Conservation (phyloP, 108 stramenopile genomes). For the Fragilaria radians region DNA sequence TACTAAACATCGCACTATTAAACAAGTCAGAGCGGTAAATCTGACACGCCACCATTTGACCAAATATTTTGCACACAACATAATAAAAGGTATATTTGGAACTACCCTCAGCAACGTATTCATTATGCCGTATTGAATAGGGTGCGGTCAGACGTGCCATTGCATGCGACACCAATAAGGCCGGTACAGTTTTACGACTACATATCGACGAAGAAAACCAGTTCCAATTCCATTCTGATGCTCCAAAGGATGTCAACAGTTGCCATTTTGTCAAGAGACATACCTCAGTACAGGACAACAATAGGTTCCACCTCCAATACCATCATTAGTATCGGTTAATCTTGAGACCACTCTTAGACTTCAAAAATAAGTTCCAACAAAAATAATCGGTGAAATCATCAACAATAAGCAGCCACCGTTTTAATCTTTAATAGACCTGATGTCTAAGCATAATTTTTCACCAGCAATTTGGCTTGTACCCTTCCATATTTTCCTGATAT, state of each 20-base stretch:
- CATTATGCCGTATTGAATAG: constrained; percentile 42
- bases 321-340: too few species aligned
- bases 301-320: too few species aligned
- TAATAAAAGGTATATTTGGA: constrained; percentile 63
- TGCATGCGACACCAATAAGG: constrained; percentile 51
- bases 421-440: too few species aligned
- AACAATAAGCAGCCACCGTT: too few species aligned
- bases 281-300: too few species aligned
- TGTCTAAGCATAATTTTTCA: too few species aligned
- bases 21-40: constrained; percentile 24
- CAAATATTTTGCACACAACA: constrained; percentile 58
- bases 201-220: constrained; percentile 11
- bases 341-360: too few species aligned
- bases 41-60: constrained; percentile 48
- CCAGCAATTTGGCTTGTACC: too few species aligned
- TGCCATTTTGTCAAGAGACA: constrained; percentile 57
- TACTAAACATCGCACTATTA: constrained; percentile 18
- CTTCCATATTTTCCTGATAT: too few species aligned
- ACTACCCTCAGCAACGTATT: constrained; percentile 65
- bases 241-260: constrained; percentile 36
- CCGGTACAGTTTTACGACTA: constrained; percentile 26
- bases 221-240: constrained; percentile 35
- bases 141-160: constrained; percentile 56
- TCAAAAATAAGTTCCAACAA: too few species aligned
- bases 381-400: too few species aligned